Base-by-base conservation (phyloP, 2,329 filamentous ascomycete genomes). In the Aphanocladium album region DNA sequence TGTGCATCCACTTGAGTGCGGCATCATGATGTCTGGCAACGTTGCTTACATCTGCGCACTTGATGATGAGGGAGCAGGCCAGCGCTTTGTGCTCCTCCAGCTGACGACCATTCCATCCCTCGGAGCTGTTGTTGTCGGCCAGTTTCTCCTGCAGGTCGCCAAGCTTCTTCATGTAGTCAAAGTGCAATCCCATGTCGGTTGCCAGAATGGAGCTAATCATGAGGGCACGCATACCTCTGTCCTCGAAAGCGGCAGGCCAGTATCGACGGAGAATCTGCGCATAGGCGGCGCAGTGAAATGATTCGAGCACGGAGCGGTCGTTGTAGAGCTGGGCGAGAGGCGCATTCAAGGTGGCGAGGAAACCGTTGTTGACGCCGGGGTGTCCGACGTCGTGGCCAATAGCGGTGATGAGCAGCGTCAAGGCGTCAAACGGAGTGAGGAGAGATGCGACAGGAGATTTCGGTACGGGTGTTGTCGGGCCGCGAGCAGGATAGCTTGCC, bases 181-280 rank as follows among this genome's bases (percentile, higher is more conserved):
- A 96, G 74, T 99, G 95, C 7, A 96, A 77, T 8, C 92, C 92
- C 95, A 99, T 99, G 70, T 99, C 95, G 0, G 95, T 99, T 2
- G 95, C 91, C 25, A 99, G 79, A 62, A 99, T 98, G n/a, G 91
- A 95, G 72, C 91, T 96, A 68, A 97, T 98, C 88, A 98, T 95
- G 7, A 96, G 79, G 66, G 88, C 89, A 60, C 93, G 87, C 83
- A 98, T 90, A 61, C 87, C 87, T 51, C 82, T 81, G 67, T 95
- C 88, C 64, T 88, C 82, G 67, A 96, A 96, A 2, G 89, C 89
- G 3, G 84, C 80, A 0, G 93, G 91, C 95, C 95, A 99, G 72
- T 98, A 88, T 53, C 92, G 86, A 54, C 93, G 89, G 46, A 99
- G 83, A 43, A 99, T 96, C 71, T 98, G 95, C 0, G 93, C 97